phyloP scores from a whole-genome alignment of 169 alveolate genomes.

The Plasmodium gonderi region DNA sequence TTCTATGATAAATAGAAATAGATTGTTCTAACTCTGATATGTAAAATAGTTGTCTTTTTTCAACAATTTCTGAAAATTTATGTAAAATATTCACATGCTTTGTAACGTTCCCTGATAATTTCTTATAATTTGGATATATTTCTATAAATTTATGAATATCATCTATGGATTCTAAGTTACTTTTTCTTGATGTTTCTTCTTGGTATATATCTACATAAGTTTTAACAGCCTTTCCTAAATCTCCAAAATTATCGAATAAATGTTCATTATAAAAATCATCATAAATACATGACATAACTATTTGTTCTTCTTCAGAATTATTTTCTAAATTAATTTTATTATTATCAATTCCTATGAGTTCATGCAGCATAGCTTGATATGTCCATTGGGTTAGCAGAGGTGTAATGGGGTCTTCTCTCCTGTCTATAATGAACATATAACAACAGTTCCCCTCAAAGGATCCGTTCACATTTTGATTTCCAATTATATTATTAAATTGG shows the following conservation, averaged over 20 bases:
- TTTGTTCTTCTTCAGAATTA: conserved; percentile 59
- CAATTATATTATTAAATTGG: conserved; percentile 50
- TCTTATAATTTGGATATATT: conserved; percentile 91
- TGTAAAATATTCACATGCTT: conserved; percentile 92
- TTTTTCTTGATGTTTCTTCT: conserved; percentile 66
- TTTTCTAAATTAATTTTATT: conserved; percentile 88
- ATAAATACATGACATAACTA: conserved; percentile 83
- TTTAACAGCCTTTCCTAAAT: conserved; percentile 91
- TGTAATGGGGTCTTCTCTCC: conserved; percentile 97
- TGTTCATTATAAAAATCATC: conserved; percentile 93
- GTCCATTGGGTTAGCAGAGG: conserved; percentile 98
- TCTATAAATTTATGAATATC: conserved; percentile 92
- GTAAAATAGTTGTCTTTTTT: conserved; percentile 87
- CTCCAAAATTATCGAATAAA: conserved; percentile 94
- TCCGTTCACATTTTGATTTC: conserved; percentile 21
- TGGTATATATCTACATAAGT: conserved; percentile 88
- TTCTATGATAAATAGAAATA: conserved; percentile 87
- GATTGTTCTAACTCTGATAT: conserved; percentile 92
- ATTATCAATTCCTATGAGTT: conserved; percentile 90
- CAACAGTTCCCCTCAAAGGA: conserved; percentile 75
- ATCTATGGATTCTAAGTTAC: conserved; percentile 89
- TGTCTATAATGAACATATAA: conserved; percentile 90
- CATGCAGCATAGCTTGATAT: conserved; percentile 97
- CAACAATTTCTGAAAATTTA: conserved; percentile 89
- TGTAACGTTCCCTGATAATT: conserved; percentile 88